Percentiles rank a stretch among this genome's conserved stretches.
These are phyloP conservation scores for Rhizodiscina lignyota DNA, from an alignment of 495 filamentous ascomycete species.

Conservation along the genomic window DNA sequence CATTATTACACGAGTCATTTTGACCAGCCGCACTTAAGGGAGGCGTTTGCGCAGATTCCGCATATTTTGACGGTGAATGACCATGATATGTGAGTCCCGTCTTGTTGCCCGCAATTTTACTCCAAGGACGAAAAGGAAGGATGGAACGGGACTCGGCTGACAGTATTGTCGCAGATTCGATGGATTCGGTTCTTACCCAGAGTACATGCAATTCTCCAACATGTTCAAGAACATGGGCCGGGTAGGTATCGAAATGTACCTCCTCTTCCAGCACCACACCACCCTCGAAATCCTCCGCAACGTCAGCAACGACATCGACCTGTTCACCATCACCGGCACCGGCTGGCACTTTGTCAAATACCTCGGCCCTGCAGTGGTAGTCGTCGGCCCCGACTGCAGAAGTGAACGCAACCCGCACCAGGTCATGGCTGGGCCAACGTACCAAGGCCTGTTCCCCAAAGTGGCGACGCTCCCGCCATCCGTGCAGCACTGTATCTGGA, in stretches of 20 bases:
- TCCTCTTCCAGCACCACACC: conserved; percentile 98
- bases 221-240: conserved; percentile 98
- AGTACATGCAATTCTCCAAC: conserved; percentile 93
- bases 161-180: conserved; percentile 84
- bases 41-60: conserved; percentile 94
- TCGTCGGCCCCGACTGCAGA: conserved; percentile 78
- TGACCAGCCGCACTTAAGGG: conserved; percentile 81
- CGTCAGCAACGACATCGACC: conserved; percentile 66
- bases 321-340: conserved; percentile 92
- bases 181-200: conserved; percentile 92
- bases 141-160: too few species aligned
- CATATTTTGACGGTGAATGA: conserved; percentile 88
- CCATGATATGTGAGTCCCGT: conserved; percentile 80
- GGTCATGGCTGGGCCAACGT: conserved; percentile 90
- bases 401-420: conserved; percentile 81
- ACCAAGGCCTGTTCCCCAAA: conserved; percentile 93
- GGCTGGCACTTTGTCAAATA: conserved; percentile 98
- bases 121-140: too few species aligned
- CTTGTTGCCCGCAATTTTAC: too few species aligned
- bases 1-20: conserved; percentile 98
- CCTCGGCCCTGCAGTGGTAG: conserved; percentile 77
- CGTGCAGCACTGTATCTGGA: conserved; percentile 92
- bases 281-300: conserved; percentile 85
- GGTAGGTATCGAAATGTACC: conserved; percentile 94
- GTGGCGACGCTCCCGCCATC: conserved; percentile 79